Base-by-base conservation (phyloP, 129 eudicot species). In the Mikania micrantha region DNA sequence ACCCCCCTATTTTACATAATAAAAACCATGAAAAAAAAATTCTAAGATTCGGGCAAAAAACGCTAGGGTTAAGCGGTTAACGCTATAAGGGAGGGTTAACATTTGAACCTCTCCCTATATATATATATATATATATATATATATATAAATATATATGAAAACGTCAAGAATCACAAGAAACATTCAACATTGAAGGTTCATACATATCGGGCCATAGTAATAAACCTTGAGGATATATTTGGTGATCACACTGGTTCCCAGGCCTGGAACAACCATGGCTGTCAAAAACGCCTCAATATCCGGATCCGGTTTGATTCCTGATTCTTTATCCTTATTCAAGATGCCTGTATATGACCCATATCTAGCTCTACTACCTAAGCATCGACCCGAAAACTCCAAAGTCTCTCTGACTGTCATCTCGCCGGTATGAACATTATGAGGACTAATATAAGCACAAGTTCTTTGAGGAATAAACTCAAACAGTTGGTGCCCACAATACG, bases 351-450 rank as follows among this genome's bases (percentile, higher is more conserved):
- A 67, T 15, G 66, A 35, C 22, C n/a, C 13, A 10, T 36, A 35
- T 34, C 79, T 57, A 11, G 41, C 40, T 20, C 74, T 69, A 41
- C 67, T 4, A 44, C 79, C 79, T 66, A 67, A 59, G 5, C 79
- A 75, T 11, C 69, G 9, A n/a, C 62, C 69, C 10, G 79, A 59
- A 75, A 75, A 75, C 35, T 75, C 79, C 44, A 75, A 67, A 4
- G 79, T 75, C 62, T 74, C 79, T 34, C 49, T 58, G 32, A 74
- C 79, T 1, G 79, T 74, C 79, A 74, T 74, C 79, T 74, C 79
- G 0, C 79, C 74, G 0, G 50, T 28, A 36, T 66, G 74, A 24
- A 74, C 68, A 44, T 24, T 48, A 56, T 74, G 73, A 42, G 73
- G 68, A 44, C 79, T 74, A 22, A 74, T 66, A 74, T 74, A 74